Conservation (phyloP, 495 filamentous ascomycete genomes). For the Ramalina intermedia region DNA sequence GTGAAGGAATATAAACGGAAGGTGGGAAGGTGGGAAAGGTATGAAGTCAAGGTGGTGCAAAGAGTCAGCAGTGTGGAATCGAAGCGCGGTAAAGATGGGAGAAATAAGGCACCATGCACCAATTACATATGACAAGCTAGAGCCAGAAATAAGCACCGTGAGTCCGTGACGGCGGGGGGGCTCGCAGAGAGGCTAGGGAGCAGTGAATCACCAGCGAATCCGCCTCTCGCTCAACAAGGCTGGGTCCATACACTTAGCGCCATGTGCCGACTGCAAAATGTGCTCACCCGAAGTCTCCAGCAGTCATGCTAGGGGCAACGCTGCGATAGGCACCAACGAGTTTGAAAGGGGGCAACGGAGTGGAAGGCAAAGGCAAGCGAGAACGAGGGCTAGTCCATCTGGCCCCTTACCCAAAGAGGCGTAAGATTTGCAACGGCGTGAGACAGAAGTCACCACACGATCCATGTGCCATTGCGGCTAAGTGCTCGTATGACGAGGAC, state of each 20-base stretch:
- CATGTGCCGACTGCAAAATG: background rate
- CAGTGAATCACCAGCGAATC: background rate
- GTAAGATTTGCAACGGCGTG: slow-evolving; percentile 5
- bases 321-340: background rate
- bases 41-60: background rate
- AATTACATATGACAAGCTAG: background rate
- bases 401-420: background rate
- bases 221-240: slow-evolving; percentile 1
- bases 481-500: slow-evolving; percentile 8
- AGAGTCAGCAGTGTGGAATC: background rate
- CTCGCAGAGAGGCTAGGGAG: background rate
- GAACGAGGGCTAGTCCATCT: background rate
- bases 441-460: slow-evolving; percentile 4
- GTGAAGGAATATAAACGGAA: background rate
- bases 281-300: background rate
- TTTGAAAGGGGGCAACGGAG: background rate
- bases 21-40: background rate
- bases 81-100: background rate
- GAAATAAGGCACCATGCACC: background rate
- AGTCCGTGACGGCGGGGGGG: background rate
- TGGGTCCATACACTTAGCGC: background rate
- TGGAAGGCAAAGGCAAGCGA: background rate
- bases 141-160: background rate
- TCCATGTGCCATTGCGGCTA: slow-evolving; percentile 11
- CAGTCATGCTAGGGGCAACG: background rate